Conservation (phyloP, 2,329 filamentous ascomycete genomes). For the Dichotomopilus funicola region DNA sequence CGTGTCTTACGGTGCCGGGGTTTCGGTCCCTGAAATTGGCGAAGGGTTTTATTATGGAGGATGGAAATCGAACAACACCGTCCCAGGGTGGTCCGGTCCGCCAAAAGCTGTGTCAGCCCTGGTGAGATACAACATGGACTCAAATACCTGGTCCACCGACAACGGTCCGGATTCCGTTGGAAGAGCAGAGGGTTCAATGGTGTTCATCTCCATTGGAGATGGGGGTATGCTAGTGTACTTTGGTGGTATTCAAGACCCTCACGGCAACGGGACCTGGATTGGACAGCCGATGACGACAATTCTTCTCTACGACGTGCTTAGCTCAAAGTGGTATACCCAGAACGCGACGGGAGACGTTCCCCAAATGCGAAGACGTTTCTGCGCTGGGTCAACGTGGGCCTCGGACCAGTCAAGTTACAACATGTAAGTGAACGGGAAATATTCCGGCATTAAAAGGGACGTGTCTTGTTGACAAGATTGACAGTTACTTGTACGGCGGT, state of each 20-base stretch:
- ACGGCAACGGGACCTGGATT: slow-evolving; percentile 40
- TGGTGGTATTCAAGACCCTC: slow-evolving; percentile 48
- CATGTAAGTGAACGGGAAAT: slow-evolving; percentile 40
- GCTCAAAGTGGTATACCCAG: slow-evolving; percentile 55
- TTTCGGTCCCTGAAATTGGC: slow-evolving; percentile 47
- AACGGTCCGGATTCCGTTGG: slow-evolving; percentile 47
- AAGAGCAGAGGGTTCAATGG: slow-evolving; percentile 53
- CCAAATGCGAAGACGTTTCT: slow-evolving; percentile 49
- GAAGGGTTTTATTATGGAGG: slow-evolving; percentile 58
- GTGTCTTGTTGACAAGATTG: background rate
- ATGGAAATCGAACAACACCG: slow-evolving; percentile 50
- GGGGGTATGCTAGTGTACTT: slow-evolving; percentile 55
- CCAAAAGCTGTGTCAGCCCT: slow-evolving; percentile 45
- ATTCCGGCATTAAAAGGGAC: background rate
- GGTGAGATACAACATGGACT: slow-evolving; percentile 50
- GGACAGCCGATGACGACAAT: slow-evolving; percentile 45
- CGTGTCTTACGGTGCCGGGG: slow-evolving; percentile 51
- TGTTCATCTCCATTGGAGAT: slow-evolving; percentile 54
- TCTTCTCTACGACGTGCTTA: slow-evolving; percentile 54
- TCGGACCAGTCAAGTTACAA: slow-evolving; percentile 57
- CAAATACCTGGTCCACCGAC: slow-evolving; percentile 44
- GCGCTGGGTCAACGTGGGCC: slow-evolving; percentile 54
- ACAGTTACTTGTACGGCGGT: slow-evolving; percentile 57
- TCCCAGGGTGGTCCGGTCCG: slow-evolving; percentile 43
- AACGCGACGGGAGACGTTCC: slow-evolving; percentile 49